Percentiles rank a stretch among this genome's conserved stretches.
Conservation (phyloP, 2,329 filamentous ascomycete genomes). For the Epichloe baconii region DNA sequence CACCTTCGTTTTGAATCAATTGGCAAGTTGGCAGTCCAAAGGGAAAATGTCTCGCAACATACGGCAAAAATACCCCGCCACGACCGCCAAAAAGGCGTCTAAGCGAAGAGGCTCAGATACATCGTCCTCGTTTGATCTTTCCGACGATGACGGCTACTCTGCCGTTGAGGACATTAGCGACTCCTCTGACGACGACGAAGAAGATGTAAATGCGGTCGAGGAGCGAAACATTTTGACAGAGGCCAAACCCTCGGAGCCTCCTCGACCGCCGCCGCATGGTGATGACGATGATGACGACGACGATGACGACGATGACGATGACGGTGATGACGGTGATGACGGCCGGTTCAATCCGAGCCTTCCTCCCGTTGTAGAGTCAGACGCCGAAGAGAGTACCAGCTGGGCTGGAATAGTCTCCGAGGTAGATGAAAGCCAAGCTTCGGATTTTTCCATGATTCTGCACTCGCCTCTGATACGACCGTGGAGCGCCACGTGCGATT, state of each 20-base stretch:
- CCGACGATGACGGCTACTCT: conserved; percentile 62
- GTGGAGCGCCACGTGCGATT: conserved; percentile 61
- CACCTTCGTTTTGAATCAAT: background rate
- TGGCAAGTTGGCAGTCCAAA: background rate
- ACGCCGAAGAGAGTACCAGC: conserved; percentile 31
- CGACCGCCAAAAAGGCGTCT: conserved; percentile 27
- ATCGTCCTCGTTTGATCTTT: conserved; percentile 44
- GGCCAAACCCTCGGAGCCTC: conserved; percentile 28
- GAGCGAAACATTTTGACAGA: conserved; percentile 56
- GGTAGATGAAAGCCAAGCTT: conserved; percentile 29
- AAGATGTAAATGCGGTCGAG: conserved; percentile 65
- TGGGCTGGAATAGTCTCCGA: conserved; percentile 45
- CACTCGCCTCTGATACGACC: conserved; percentile 27
- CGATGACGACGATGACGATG: conserved; percentile 19
- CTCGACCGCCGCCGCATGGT: conserved; percentile 35
- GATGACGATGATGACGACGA: conserved; percentile 6
- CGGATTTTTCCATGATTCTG: conserved; percentile 26
- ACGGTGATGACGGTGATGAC: conserved; percentile 27
- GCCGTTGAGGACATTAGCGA: conserved; percentile 70
- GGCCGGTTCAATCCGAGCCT: conserved; percentile 26
- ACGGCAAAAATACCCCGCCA: conserved; percentile 31
- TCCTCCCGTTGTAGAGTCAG: conserved; percentile 22
- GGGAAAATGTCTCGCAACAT: conserved; percentile 38
- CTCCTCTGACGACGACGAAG: conserved; percentile 64
- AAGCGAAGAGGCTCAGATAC: conserved; percentile 37